These are phyloP conservation scores for Gilbertella persicaria DNA, from an alignment of 371 early-diverging fungal species.

Conservation along the genomic window DNA sequence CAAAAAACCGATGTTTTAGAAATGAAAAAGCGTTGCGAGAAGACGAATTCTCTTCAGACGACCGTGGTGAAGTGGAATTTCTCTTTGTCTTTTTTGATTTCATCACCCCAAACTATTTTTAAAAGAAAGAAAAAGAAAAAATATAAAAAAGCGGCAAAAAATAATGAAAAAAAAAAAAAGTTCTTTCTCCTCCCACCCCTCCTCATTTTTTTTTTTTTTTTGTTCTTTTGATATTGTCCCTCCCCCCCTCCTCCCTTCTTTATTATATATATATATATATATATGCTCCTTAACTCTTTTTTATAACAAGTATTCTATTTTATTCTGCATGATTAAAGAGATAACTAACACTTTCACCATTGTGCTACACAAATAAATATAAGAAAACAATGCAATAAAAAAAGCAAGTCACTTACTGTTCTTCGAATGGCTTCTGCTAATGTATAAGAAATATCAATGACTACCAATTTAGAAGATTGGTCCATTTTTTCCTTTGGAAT, in stretches of 20 bases:
- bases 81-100: constrained; percentile 24
- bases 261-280: background rate
- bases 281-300: no score
- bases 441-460: constrained; percentile 89
- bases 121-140: background rate
- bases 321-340: constrained; percentile 70
- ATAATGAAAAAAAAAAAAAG: background rate
- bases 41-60: constrained; percentile 8
- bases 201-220: background rate
- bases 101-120: constrained; percentile 19
- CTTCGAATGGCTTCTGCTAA: constrained; percentile 97
- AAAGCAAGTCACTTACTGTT: constrained; percentile 53
- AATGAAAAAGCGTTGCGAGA: constrained; percentile 23
- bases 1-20: constrained; percentile 25
- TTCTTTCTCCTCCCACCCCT: background rate
- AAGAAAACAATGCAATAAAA: constrained; percentile 3
- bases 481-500: constrained; percentile 75
- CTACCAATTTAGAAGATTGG: constrained; percentile 72
- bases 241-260: background rate
- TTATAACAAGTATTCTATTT: constrained; percentile 3
- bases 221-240: background rate
- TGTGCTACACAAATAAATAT: constrained; percentile 60
- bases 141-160: background rate
- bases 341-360: constrained; percentile 95
- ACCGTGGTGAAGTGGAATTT: constrained; percentile 5